Evolutionary conservation across 257 asterid species (phyloP).

Genomic region (Nicotiana tabacum): DNA sequence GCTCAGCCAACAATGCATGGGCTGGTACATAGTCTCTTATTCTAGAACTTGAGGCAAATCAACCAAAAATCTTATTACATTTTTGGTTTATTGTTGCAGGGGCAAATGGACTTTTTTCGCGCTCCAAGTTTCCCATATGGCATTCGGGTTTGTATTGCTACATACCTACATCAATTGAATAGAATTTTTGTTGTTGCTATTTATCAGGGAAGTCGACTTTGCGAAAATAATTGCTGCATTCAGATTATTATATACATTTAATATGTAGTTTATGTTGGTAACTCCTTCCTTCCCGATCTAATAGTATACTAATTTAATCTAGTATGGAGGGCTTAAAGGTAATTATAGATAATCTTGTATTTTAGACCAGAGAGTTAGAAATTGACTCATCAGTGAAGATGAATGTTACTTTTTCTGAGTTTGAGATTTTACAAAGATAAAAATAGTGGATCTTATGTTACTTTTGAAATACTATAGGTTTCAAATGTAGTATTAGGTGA

Average conservation of each 20-base stretch:
- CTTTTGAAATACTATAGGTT: background rate
- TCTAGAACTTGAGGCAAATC: background rate
- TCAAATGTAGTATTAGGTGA: background rate
- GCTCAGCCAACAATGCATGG: slow-evolving; percentile 73
- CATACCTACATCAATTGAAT: slow-evolving; percentile 6
- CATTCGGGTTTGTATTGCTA: slow-evolving; percentile 67
- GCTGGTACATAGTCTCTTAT: slow-evolving; percentile 47
- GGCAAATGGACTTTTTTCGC: slow-evolving; percentile 94
- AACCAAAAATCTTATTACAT: slow-evolving; percentile 9
- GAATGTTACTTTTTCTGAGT: background rate
- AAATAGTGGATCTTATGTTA: background rate
- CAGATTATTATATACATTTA: background rate
- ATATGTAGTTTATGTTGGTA: background rate
- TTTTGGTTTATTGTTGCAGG: slow-evolving; percentile 42
- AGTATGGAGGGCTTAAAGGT: background rate
- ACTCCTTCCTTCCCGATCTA: background rate
- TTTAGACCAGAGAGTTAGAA: background rate
- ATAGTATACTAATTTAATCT: background rate
- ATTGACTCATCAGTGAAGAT: background rate
- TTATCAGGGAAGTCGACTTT: background rate
- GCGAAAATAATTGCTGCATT: background rate
- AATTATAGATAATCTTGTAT: background rate
- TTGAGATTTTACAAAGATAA: slow-evolving; percentile 2
- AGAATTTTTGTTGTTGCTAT: background rate
- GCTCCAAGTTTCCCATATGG: slow-evolving; percentile 59